These are phyloP conservation scores for Flaveria trinervia DNA, from an alignment of 129 eudicot species.

Conservation along the genomic window DNA sequence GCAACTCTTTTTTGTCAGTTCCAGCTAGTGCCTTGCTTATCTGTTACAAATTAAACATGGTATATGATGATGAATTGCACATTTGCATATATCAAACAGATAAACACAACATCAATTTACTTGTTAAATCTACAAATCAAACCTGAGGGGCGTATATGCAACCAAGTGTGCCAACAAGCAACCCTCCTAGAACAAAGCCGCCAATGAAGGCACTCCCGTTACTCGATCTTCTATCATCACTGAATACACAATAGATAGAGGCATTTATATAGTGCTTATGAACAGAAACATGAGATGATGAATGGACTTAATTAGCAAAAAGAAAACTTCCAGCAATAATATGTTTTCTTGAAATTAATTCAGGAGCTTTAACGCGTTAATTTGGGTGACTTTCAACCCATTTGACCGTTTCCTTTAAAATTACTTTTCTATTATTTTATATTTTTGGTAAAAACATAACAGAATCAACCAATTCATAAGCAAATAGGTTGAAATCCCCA, in stretches of 20 bases:
- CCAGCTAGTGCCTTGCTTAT: constrained; percentile 83
- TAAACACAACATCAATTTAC: not conserved
- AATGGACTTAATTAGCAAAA: not conserved
- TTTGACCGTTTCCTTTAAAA: not conserved
- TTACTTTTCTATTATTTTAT: not conserved
- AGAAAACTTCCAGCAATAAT: not conserved
- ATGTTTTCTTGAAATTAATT: not conserved
- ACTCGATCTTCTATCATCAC: constrained; percentile 59
- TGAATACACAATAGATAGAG: constrained; percentile 30
- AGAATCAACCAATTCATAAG: not conserved
- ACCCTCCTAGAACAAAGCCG: constrained; percentile 82
- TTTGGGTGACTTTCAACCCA: not conserved
- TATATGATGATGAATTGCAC: not conserved
- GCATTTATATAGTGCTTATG: not conserved
- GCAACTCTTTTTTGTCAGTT: constrained; percentile 76
- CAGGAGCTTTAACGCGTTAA: not conserved
- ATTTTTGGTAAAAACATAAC: not conserved
- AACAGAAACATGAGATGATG: not conserved
- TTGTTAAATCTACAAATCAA: constrained; percentile 25
- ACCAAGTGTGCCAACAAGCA: constrained; percentile 85
- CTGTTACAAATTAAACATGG: constrained; percentile 37
- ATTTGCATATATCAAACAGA: constrained; percentile 16
- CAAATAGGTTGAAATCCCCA: not conserved
- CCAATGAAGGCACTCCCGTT: constrained; percentile 58
- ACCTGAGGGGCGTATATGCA: constrained; percentile 93